phyloP scores from a whole-genome alignment of 2,329 filamentous ascomycete genomes.

The Aspergillus spinulosporus region DNA sequence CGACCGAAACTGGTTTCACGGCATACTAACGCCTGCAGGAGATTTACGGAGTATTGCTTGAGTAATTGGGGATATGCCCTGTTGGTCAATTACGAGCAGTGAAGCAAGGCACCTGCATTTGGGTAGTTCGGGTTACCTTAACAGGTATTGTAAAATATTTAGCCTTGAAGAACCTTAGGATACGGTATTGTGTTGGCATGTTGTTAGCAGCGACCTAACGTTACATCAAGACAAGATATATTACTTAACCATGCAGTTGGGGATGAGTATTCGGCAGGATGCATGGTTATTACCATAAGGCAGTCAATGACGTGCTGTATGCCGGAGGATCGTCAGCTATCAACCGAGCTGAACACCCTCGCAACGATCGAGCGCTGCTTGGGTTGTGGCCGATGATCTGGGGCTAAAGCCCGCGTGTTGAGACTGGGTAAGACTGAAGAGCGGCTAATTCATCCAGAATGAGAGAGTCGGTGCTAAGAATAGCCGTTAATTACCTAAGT shows the following conservation, averaged over 20 bases:
- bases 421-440: neutral
- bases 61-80: neutral
- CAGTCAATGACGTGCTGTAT: neutral
- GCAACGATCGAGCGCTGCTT: neutral
- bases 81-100: neutral
- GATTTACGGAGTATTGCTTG: neutral
- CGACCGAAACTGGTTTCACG: neutral
- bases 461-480: neutral
- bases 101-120: neutral
- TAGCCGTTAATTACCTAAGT: slow-evolving; percentile 1
- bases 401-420: neutral
- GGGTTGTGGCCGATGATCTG: neutral
- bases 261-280: neutral
- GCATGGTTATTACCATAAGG: neutral
- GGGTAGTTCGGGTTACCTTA: neutral
- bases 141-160: neutral
- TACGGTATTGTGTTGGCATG: neutral
- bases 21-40: neutral
- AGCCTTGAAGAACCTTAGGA: neutral
- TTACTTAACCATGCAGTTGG: neutral
- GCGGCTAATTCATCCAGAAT: neutral
- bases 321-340: neutral
- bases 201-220: neutral
- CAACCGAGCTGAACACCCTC: neutral
- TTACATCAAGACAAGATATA: neutral